These are phyloP conservation scores for Podila epigama DNA, from an alignment of 192 early-diverging fungal genomes.

Conservation along the genomic window DNA sequence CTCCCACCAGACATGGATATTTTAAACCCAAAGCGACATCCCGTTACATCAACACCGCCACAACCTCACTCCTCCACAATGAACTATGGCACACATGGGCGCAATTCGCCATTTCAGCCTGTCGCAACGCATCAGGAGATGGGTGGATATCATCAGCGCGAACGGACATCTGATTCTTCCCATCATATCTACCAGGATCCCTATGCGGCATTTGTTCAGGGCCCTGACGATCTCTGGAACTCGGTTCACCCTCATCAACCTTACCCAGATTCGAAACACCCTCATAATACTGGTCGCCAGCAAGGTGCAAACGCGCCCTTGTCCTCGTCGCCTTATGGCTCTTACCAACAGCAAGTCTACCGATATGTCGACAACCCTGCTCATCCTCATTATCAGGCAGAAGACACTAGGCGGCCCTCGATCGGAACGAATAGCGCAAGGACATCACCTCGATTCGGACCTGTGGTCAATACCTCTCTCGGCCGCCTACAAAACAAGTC, in stretches of 20 bases:
- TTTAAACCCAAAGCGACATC: slow-evolving; percentile 40
- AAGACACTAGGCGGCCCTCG: slow-evolving; percentile 28
- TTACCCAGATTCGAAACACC: slow-evolving; percentile 42
- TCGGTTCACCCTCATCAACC: slow-evolving; percentile 51
- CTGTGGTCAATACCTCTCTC: slow-evolving; percentile 30
- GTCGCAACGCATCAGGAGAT: slow-evolving; percentile 2
- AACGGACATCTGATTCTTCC: slow-evolving; percentile 24
- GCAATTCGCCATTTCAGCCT: slow-evolving; percentile 33
- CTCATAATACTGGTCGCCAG: slow-evolving; percentile 32
- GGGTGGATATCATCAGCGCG: slow-evolving; percentile 29
- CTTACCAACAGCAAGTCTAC: slow-evolving; percentile 33
- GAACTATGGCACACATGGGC: slow-evolving; percentile 7
- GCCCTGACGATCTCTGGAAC: slow-evolving; percentile 27
- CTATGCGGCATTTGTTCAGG: slow-evolving; percentile 32
- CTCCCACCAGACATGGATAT: slow-evolving; percentile 41
- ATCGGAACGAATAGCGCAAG: slow-evolving; percentile 40
- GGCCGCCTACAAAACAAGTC: slow-evolving; percentile 31
- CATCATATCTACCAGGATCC: slow-evolving; percentile 20
- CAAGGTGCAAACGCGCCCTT: slow-evolving; percentile 7
- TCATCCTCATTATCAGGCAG: slow-evolving; percentile 31
- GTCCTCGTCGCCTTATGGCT: slow-evolving; percentile 32
- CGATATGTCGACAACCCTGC: slow-evolving; percentile 32
- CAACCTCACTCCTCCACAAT: neutral
- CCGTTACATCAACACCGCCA: slow-evolving; percentile 6
- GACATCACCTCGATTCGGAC: slow-evolving; percentile 43